phyloP scores from a whole-genome alignment of 140 eudicot genomes.

The Artemisia princeps region DNA sequence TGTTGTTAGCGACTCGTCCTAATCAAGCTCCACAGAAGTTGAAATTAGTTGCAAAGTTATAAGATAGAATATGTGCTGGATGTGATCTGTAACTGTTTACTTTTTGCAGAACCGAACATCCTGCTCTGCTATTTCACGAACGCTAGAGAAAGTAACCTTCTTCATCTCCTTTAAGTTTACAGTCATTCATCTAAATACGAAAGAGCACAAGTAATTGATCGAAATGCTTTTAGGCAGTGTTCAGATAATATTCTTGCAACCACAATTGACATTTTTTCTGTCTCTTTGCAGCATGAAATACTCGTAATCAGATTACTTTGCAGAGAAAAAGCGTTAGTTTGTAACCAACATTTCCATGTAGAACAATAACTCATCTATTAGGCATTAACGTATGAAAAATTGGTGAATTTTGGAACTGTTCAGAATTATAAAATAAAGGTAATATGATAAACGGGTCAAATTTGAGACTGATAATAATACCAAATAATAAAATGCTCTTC shows the following conservation, averaged over 20 bases:
- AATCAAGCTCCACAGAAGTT: constrained; percentile 17
- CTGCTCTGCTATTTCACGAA: not conserved
- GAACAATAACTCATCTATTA: not conserved
- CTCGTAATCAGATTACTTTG: constrained; percentile 4
- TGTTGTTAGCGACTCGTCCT: not conserved
- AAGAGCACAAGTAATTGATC: not conserved
- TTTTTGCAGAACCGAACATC: not conserved
- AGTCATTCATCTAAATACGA: not conserved
- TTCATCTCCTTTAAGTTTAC: not conserved
- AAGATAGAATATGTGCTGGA: constrained; percentile 17
- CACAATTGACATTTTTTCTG: not conserved
- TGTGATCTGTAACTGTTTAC: constrained; percentile 12
- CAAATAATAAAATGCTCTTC: constrained; percentile 17
- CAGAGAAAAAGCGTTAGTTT: constrained; percentile 4
- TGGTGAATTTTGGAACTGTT: not conserved
- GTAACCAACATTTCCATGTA: not conserved
- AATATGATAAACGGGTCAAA: constrained; percentile 10
- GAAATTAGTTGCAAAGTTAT: constrained; percentile 14
- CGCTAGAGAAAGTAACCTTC: not conserved
- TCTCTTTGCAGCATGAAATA: not conserved
- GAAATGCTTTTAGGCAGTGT: not conserved
- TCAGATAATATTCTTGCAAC: not conserved
- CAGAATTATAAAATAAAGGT: not conserved
- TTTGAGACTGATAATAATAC: constrained; percentile 14
- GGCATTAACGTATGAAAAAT: not conserved